phyloP scores from a whole-genome alignment of 495 filamentous ascomycete genomes.

The Neurospora sp. region DNA sequence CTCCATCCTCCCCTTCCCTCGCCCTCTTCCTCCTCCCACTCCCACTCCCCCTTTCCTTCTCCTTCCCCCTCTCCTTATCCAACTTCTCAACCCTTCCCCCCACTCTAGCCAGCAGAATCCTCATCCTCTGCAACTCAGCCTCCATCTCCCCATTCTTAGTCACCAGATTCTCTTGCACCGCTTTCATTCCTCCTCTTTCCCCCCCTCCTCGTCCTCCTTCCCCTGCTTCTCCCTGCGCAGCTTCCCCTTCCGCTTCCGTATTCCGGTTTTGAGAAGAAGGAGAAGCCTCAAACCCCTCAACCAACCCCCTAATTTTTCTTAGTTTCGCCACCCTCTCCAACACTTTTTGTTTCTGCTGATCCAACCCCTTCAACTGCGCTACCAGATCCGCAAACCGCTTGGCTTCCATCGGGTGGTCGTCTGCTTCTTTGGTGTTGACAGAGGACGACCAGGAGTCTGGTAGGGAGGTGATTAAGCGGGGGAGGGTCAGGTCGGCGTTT shows the following conservation, averaged over 20 bases:
- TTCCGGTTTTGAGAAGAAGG: neutral
- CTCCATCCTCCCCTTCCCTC: neutral
- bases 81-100: conserved; percentile 45
- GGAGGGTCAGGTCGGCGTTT: conserved; percentile 33
- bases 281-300: conserved; percentile 42
- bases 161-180: conserved; percentile 69
- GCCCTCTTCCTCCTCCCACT: neutral
- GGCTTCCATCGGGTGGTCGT: conserved; percentile 24
- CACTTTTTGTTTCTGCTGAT: conserved; percentile 41
- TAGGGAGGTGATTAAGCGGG: conserved; percentile 21
- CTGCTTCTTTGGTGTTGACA: conserved; percentile 8
- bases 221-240: conserved; percentile 10
- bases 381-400: conserved; percentile 45
- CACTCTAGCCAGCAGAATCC: conserved; percentile 62
- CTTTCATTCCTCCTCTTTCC: conserved; percentile 9
- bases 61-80: conserved; percentile 9
- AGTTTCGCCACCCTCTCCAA: conserved; percentile 47
- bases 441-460: neutral
- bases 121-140: conserved; percentile 65
- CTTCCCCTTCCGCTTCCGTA: neutral
- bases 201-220: conserved; percentile 6
- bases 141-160: conserved; percentile 64
- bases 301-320: conserved; percentile 43
- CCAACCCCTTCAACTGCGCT: conserved; percentile 39
- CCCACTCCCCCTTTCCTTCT: conserved; percentile 2